A percentile compares a stretch with the other conserved stretches of the same genome.
These are phyloP conservation scores for Phytophthora citrophthora DNA, from an alignment of 352 stramenopile genomes.

Conservation along the genomic window DNA sequence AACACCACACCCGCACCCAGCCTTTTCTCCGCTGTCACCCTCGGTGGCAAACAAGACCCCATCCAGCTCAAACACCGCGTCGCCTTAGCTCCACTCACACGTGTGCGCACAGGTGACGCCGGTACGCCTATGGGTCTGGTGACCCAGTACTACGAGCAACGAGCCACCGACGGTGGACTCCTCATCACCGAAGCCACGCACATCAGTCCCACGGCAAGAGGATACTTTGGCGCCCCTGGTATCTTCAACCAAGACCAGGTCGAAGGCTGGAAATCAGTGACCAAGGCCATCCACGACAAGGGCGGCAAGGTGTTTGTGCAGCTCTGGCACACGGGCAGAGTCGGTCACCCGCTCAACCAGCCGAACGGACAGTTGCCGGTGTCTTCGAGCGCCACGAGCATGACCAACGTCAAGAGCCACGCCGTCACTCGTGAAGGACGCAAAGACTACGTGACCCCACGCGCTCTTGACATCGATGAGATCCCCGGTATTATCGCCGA, in stretches of 20 bases:
- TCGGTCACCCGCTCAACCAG: constrained; percentile 67
- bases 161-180: constrained; percentile 54
- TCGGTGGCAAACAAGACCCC: constrained; percentile 48
- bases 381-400: constrained; percentile 43
- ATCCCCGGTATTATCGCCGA: constrained; percentile 32
- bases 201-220: constrained; percentile 46
- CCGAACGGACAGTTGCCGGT: constrained; percentile 52
- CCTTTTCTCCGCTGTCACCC: constrained; percentile 57
- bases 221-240: constrained; percentile 48
- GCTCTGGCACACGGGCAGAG: constrained; percentile 87
- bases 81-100: constrained; percentile 64
- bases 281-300: constrained; percentile 70
- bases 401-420: constrained; percentile 77
- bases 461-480: constrained; percentile 13
- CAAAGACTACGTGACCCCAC: constrained; percentile 22
- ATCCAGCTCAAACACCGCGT: constrained; percentile 35
- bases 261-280: constrained; percentile 54
- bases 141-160: constrained; percentile 59
- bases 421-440: constrained; percentile 40
- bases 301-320: constrained; percentile 41
- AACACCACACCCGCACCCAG: constrained; percentile 18
- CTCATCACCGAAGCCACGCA: constrained; percentile 67
- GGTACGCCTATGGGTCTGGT: constrained; percentile 38
- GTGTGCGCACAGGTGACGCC: constrained; percentile 35
- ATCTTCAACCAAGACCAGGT: constrained; percentile 56